phyloP scores from a whole-genome alignment of 352 stramenopile genomes.

The Globisporangium parvum region DNA sequence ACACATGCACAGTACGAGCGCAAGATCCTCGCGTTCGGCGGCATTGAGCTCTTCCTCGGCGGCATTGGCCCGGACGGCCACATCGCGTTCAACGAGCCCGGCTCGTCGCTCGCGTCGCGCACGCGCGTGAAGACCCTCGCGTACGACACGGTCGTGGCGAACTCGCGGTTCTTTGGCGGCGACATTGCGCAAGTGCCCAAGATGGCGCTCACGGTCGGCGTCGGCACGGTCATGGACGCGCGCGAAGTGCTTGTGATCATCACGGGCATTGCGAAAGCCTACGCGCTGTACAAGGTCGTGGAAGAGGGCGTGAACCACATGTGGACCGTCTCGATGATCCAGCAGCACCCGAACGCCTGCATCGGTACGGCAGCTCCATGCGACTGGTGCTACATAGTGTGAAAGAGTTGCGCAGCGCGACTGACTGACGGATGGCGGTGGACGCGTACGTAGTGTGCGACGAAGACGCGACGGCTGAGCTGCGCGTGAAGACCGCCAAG shows the following conservation, averaged over 20 bases:
- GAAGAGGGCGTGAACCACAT: conserved; percentile 90
- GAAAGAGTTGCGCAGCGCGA: background rate
- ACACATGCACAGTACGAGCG: conserved; percentile 52
- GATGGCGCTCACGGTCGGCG: conserved; percentile 87
- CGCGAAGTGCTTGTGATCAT: conserved; percentile 88
- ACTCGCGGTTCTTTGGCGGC: conserved; percentile 84
- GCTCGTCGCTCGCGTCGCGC: conserved; percentile 69
- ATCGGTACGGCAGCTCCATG: conserved; percentile 39
- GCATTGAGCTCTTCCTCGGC: conserved; percentile 91
- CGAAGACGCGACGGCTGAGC: conserved; percentile 84
- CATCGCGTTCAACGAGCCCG: conserved; percentile 92
- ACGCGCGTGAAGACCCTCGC: conserved; percentile 88
- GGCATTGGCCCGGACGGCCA: conserved; percentile 90
- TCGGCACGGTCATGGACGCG: conserved; percentile 85
- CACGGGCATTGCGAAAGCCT: conserved; percentile 78
- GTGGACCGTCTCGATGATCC: conserved; percentile 87
- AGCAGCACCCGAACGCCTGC: conserved; percentile 75
- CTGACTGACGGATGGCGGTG: background rate
- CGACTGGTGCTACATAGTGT: background rate
- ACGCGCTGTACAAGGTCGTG: conserved; percentile 86
- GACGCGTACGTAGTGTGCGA: conserved; percentile 55
- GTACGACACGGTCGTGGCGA: conserved; percentile 88
- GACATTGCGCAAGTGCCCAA: conserved; percentile 81
- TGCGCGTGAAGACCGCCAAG: conserved; percentile 88
- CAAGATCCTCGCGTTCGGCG: conserved; percentile 73